Base-by-base conservation (phyloP, 1,284 basidiomycete genomes). In the Austroboletus niveus region DNA sequence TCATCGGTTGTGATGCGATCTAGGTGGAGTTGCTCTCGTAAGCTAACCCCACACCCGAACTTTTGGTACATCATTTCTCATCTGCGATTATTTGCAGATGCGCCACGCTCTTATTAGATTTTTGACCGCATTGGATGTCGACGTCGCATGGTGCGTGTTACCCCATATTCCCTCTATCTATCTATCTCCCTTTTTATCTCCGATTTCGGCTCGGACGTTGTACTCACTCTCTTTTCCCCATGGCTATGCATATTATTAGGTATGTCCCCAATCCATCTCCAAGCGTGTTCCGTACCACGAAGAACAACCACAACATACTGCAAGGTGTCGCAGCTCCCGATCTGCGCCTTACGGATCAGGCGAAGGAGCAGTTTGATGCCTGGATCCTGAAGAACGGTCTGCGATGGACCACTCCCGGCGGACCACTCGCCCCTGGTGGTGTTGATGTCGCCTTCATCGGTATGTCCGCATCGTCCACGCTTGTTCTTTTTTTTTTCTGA, bases 231-330 rank as follows among this genome's bases (percentile, higher is more conserved):
- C 8, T 27, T 31, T 51, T n/a, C 41, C 22, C 31, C 4, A n/a
- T 46, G 40, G 30, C 39, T 35, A 12, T n/a, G 15, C 5, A 8
- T 41, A 42, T 60, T 86, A 35, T 42, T 59, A 90, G 88, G 88
- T 92, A 89, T 72, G 88, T 92, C 17, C 91, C 89, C 46, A 91
- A 93, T 76, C 81, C 92, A 53, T 87, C 85, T 35, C 91, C 92
- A 6, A 81, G 80, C 57, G 89, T 94, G 35, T 94, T 94, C 80
- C 82, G 91, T 57, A 92, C 88, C 54, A 94, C 91, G 55, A 93
- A 93, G 78, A 89, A 92, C 85, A 93, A 92, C 75, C 89, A 91
- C 80, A 91, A 91, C 71, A 89, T 89, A 68, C 74, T 92, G 17
- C 89, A 91, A 80, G 92, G 92, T 53, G 92, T 94, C 41, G 86